Base-by-base conservation (phyloP, 352 stramenopile species). In the Globisporangium nunn region DNA sequence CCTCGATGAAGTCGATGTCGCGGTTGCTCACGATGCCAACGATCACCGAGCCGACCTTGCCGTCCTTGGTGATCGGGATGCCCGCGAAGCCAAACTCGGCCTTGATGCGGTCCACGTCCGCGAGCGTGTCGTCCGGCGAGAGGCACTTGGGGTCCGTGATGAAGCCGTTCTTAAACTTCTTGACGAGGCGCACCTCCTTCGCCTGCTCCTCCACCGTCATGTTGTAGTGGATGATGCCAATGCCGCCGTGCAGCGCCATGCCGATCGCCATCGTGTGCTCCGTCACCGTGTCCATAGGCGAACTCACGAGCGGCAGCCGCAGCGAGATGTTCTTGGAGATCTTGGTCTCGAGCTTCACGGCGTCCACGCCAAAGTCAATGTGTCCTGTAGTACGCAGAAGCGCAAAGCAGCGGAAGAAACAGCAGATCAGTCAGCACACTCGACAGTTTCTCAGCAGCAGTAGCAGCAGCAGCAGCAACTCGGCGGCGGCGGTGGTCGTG, bases 201-300 rank as follows among this genome's bases (percentile, higher is more conserved):
- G 88, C 96, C 78, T 99, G 97, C 59, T 99, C 96, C 61, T 98
- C 91, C 31, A 98, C 71, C 31, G 84, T 97, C 83, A 98, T 98
- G 88, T 99, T 99, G 76, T 99, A 99, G 80, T 99, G 98, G 66
- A 99, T 99, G 66, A 99, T 98, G 35, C 98, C 98, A 61, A 99
- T 98, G 39, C 95, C 93, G 44, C 98, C 98, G 76, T 99, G 96
- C 40, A 99, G 80, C 6, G 97, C 98, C 96, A 99, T 99, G 54
- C 88, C 87, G 61, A 99, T 99, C 50, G 98, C 98, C 97, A 99
- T 99, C 50, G 96, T 85, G 69, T 97, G 84, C 79, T 99, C 98
- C 52, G 98, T 99, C 17, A 99, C 98, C 49, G 98, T 99, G 81
- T 99, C 98, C 98, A 99, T 99, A 29, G 97, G 97, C 56, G 95